These are phyloP conservation scores for Agaricus bisporus DNA, from an alignment of 768 basidiomycete genomes.

Conservation along the genomic window DNA sequence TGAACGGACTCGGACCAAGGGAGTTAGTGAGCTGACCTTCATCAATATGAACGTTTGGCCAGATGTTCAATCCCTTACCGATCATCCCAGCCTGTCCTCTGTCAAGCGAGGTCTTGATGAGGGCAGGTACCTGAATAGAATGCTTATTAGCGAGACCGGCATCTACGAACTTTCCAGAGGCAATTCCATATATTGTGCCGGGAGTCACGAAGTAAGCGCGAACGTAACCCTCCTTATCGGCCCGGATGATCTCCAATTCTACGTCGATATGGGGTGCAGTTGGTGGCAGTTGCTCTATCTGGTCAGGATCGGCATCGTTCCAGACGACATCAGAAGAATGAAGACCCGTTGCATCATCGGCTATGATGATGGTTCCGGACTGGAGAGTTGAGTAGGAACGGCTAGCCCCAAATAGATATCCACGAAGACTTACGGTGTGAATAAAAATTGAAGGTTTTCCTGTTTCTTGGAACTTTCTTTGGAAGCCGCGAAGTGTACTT, in stretches of 20 bases:
- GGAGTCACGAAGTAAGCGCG: constrained; percentile 49
- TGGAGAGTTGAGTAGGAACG: constrained; percentile 4
- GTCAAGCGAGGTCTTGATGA: constrained; percentile 33
- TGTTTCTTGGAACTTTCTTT: constrained; percentile 27
- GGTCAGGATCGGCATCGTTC: constrained; percentile 39
- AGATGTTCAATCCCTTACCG: constrained; percentile 46
- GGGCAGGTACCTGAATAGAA: constrained; percentile 43
- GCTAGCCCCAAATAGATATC: neutral
- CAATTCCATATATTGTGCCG: constrained; percentile 46
- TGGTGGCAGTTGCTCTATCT: constrained; percentile 36
- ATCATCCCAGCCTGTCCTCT: constrained; percentile 44
- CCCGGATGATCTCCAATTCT: constrained; percentile 40
- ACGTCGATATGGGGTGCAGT: constrained; percentile 44
- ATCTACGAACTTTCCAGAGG: constrained; percentile 41
- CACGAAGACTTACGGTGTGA: constrained; percentile 34
- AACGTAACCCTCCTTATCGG: constrained; percentile 44
- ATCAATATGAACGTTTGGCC: constrained; percentile 49
- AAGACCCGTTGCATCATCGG: constrained; percentile 38
- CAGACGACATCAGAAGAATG: constrained; percentile 33
- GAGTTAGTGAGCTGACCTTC: constrained; percentile 29
- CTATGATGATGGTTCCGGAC: constrained; percentile 34
- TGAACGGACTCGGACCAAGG: neutral
- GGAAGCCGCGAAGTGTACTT: constrained; percentile 32
- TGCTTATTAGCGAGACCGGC: constrained; percentile 41
- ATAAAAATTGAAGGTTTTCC: constrained; percentile 29